Conservation (phyloP, 768 basidiomycete species). For the Pleurotus djamor region DNA sequence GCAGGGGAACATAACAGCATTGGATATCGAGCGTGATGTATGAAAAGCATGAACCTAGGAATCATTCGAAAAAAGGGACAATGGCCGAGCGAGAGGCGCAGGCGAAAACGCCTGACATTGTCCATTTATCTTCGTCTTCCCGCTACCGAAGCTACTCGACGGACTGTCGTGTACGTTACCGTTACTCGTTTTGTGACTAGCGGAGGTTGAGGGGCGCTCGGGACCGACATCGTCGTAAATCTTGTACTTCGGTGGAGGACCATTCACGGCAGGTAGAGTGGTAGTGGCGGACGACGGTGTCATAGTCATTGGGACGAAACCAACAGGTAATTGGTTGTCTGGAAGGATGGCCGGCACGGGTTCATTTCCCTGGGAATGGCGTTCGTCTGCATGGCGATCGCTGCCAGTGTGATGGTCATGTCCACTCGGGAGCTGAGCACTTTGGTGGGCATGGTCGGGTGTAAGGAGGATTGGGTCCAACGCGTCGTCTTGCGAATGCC, state of each 20-base stretch:
- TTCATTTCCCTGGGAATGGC: neutral
- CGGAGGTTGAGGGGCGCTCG: neutral
- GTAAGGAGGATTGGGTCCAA: neutral
- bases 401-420: neutral
- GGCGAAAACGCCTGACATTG: neutral
- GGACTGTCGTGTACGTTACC: neutral
- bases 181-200: neutral
- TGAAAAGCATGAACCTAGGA: neutral
- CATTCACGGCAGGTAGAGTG: neutral
- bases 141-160: neutral
- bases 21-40: neutral
- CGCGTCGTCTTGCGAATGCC: conserved; percentile 2
- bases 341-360: neutral
- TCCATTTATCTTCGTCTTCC: neutral
- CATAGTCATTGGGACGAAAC: neutral
- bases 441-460: neutral
- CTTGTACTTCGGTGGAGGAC: neutral
- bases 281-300: neutral
- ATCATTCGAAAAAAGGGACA: conserved; percentile 4
- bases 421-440: neutral
- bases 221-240: neutral
- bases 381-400: neutral
- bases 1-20: too few species aligned
- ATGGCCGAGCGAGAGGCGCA: neutral
- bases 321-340: neutral